Conservation (phyloP, 495 filamentous ascomycete genomes). For the Penicillium argentinense region DNA sequence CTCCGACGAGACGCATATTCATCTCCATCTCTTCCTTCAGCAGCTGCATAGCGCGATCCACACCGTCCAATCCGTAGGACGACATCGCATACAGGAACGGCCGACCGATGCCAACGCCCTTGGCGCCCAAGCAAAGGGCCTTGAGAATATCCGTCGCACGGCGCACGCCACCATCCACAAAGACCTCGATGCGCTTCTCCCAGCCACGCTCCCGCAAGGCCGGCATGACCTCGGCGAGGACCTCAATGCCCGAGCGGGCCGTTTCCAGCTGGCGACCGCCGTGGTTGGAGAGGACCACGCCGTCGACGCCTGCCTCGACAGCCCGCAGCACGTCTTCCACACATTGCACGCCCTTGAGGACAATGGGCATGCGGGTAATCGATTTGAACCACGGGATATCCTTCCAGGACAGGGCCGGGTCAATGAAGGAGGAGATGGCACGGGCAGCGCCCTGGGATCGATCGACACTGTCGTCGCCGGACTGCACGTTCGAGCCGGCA, state of each 20-base stretch:
- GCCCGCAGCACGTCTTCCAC: conserved; percentile 92
- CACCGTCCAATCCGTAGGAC: conserved; percentile 83
- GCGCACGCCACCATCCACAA: conserved; percentile 85
- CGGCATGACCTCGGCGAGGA: conserved; percentile 96
- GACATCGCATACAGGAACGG: conserved; percentile 97
- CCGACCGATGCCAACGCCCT: conserved; percentile 89
- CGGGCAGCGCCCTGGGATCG: conserved; percentile 88
- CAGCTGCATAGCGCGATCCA: conserved; percentile 89
- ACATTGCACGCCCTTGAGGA: conserved; percentile 94
- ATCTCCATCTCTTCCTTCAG: conserved; percentile 99
- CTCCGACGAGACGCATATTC: conserved; percentile 94
- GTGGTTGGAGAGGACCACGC: conserved; percentile 95
- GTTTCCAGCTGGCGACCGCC: conserved; percentile 97
- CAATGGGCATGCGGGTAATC: conserved; percentile 94
- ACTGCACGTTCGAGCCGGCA: conserved; percentile 79
- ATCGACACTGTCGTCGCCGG: conserved; percentile 65
- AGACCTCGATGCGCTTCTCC: conserved; percentile 86
- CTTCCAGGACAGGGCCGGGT: conserved; percentile 85
- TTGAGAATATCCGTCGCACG: conserved; percentile 95
- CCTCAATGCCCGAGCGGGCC: conserved; percentile 84
- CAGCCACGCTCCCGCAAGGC: conserved; percentile 78
- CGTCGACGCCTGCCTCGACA: conserved; percentile 79
- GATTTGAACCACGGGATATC: conserved; percentile 93
- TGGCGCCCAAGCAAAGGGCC: conserved; percentile 89
- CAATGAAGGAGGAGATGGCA: conserved; percentile 93